Conservation (phyloP, 169 alveolate genomes). For the Plasmodium ovale region DNA sequence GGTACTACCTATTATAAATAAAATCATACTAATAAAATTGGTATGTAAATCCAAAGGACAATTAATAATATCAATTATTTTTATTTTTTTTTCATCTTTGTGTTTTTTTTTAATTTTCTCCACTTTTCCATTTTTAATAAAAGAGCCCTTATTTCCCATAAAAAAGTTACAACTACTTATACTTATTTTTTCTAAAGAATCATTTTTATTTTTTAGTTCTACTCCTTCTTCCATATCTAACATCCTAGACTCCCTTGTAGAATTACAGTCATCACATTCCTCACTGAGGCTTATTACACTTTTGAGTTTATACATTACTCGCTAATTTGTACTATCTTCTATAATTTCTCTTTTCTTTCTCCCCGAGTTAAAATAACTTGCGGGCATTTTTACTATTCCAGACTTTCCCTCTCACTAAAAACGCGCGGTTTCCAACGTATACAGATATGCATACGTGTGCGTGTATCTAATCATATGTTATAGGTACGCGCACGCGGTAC, state of each 20-base stretch:
- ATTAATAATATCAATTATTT: constrained; percentile 4
- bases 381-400: constrained; percentile 7
- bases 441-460: too few relatives aligned
- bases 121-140: too few relatives aligned
- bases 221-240: constrained; percentile 27
- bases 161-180: not conserved
- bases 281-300: constrained; percentile 19
- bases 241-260: constrained; percentile 16
- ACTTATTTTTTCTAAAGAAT: constrained; percentile 16
- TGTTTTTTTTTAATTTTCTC: not conserved
- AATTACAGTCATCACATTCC: constrained; percentile 18
- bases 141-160: not conserved
- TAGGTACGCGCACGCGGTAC: too few relatives aligned
- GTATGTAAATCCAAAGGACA: constrained; percentile 49
- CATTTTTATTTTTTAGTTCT: not conserved
- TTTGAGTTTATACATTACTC: constrained; percentile 20
- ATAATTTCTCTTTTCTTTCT: not conserved
- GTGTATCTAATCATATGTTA: too few relatives aligned
- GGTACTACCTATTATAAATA: constrained; percentile 56
- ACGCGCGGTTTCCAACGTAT: too few relatives aligned
- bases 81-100: not conserved
- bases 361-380: not conserved
- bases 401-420: too few relatives aligned
- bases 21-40: constrained; percentile 43
- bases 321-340: not conserved